These are phyloP conservation scores for Yamadazyma scolyti DNA, from an alignment of 805 yeast species.

Conservation along the genomic window DNA sequence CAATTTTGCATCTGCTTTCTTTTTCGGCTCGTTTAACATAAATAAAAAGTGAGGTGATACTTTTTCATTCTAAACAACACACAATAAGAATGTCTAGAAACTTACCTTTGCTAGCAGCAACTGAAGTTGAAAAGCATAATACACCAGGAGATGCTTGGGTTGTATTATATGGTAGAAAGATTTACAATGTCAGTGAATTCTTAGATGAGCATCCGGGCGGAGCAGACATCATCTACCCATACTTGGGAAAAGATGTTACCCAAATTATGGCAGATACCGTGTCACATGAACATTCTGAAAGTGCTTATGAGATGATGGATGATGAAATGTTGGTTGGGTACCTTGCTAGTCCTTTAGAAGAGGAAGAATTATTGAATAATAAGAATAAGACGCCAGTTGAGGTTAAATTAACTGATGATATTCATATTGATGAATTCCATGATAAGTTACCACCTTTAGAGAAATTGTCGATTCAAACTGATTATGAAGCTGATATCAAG, in stretches of 20 bases:
- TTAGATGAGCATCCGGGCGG: constrained; percentile 75
- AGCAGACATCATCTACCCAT: constrained; percentile 50
- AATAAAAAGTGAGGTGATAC: constrained; percentile 4
- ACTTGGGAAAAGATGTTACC: constrained; percentile 63
- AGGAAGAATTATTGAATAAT: constrained; percentile 61
- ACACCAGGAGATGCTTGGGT: constrained; percentile 69
- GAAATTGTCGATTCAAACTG: constrained; percentile 74
- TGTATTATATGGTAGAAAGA: constrained; percentile 70
- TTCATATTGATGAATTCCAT: constrained; percentile 40
- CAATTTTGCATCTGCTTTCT: no score
- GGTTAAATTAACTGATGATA: constrained; percentile 36
- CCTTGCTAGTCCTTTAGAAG: constrained; percentile 79
- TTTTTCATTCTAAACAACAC: background rate
- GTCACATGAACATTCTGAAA: constrained; percentile 77
- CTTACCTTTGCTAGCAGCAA: constrained; percentile 59
- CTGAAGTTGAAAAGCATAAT: constrained; percentile 53
- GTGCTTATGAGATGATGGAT: constrained; percentile 82
- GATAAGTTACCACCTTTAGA: constrained; percentile 73
- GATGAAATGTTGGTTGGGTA: constrained; percentile 79
- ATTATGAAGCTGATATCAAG: constrained; percentile 62
- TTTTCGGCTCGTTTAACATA: no score
- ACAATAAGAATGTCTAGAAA: no score
- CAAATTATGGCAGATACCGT: constrained; percentile 69
- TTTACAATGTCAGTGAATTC: constrained; percentile 78
- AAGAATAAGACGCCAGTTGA: constrained; percentile 57